phyloP scores from a whole-genome alignment of 345 rosid genomes.

The Hypericum androsaemum region DNA sequence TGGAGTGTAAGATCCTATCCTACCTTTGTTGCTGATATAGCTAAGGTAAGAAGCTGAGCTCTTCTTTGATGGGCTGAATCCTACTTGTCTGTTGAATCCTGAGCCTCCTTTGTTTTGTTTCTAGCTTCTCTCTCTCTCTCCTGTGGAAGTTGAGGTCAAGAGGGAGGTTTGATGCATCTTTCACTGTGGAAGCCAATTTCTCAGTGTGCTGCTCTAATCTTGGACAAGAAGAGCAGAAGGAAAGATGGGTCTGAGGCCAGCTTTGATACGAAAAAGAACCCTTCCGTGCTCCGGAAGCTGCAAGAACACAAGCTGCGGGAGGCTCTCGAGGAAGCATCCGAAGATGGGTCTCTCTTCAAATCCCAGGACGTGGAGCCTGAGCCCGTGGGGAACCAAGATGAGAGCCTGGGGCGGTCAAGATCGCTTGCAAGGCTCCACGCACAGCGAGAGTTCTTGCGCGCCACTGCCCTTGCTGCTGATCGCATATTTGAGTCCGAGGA shows the following conservation, averaged over 20 bases:
- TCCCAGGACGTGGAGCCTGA: conserved; percentile 69
- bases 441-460: conserved; percentile 82
- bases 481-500: conserved; percentile 66
- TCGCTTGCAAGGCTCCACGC: conserved; percentile 93
- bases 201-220: conserved; percentile 85
- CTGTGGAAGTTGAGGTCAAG: conserved; percentile 12
- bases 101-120: conserved; percentile 18
- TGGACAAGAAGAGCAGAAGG: conserved; percentile 78
- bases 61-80: conserved; percentile 23
- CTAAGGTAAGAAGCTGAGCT: conserved; percentile 9
- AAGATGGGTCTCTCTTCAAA: conserved; percentile 76
- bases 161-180: conserved; percentile 66
- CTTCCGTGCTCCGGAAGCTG: conserved; percentile 52
- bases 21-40: background rate
- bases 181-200: conserved; percentile 98
- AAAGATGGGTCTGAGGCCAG: conserved; percentile 61
- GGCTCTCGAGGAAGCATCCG: conserved; percentile 94
- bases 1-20: conserved; percentile 1
- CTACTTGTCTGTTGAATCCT: conserved; percentile 7
- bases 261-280: conserved; percentile 32
- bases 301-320: conserved; percentile 84
- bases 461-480: conserved; percentile 82
- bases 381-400: conserved; percentile 44
- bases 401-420: conserved; percentile 72
- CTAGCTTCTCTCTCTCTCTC: conserved; percentile 6